Conservation (phyloP, 202 grass and related monocot genomes). For the Panicum hallii region DNA sequence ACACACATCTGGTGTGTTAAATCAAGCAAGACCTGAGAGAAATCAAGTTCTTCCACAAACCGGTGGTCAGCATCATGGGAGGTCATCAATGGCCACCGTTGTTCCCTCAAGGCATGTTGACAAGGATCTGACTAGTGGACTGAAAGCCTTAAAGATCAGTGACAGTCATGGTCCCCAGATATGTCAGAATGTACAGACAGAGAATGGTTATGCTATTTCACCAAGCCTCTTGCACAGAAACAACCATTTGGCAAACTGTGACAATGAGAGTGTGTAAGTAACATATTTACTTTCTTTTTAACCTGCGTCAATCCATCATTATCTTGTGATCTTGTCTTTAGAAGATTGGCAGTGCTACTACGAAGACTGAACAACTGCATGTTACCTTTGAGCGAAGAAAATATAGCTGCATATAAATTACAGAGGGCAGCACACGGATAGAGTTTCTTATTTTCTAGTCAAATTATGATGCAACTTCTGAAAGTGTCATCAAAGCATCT, state of each 20-base stretch:
- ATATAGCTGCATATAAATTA: slow-evolving; percentile 12
- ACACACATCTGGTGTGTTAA: slow-evolving; percentile 45
- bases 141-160: slow-evolving; percentile 83
- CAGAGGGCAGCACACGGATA: not conserved
- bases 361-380: slow-evolving; percentile 29
- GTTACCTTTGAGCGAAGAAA: slow-evolving; percentile 13
- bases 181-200: slow-evolving; percentile 45
- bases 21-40: slow-evolving; percentile 66
- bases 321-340: not conserved
- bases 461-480: not conserved
- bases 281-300: slow-evolving; percentile 33
- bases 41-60: slow-evolving; percentile 85
- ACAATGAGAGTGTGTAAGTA: slow-evolving; percentile 90
- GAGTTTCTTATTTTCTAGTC: slow-evolving; percentile 21
- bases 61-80: slow-evolving; percentile 49
- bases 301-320: slow-evolving; percentile 15
- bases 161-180: slow-evolving; percentile 46
- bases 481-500: slow-evolving; percentile 14
- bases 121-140: slow-evolving; percentile 70
- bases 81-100: slow-evolving; percentile 36
- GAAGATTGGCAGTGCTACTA: not conserved
- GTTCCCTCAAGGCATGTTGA: slow-evolving; percentile 54
- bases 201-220: slow-evolving; percentile 70
- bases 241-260: slow-evolving; percentile 66
- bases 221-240: slow-evolving; percentile 90